A percentile compares a stretch with the other conserved stretches of the same genome.
These are phyloP conservation scores for Aspergillus calidoustus DNA, from an alignment of 2,329 filamentous ascomycete species.

Conservation along the genomic window DNA sequence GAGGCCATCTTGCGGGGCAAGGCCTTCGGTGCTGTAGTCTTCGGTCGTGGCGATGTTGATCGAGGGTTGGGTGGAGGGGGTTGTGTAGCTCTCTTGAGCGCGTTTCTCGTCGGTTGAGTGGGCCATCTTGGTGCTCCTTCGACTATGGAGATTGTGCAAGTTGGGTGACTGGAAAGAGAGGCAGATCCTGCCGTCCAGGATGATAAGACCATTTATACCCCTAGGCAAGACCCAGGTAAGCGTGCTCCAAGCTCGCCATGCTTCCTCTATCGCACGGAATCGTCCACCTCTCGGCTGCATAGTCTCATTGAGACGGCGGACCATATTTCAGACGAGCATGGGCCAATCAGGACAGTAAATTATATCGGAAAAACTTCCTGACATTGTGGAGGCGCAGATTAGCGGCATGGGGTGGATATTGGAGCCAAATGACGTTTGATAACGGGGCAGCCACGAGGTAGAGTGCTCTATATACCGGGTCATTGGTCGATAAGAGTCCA, in stretches of 20 bases:
- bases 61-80: conserved; percentile 1
- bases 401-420: neutral
- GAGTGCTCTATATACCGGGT: neutral
- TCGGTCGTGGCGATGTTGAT: conserved; percentile 2
- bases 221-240: neutral
- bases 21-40: neutral
- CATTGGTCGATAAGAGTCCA: neutral
- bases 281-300: neutral
- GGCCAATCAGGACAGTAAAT: neutral
- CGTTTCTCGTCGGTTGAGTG: conserved; percentile 1
- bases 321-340: neutral
- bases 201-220: neutral
- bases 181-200: neutral
- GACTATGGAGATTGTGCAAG: neutral
- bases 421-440: conserved; percentile 2
- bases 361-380: neutral
- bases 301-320: neutral
- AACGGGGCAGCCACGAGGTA: neutral
- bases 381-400: neutral
- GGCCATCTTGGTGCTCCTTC: neutral
- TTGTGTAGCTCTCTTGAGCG: neutral
- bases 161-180: neutral
- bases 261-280: conserved; percentile 8
- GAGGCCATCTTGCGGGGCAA: conserved; percentile 2
- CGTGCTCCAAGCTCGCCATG: conserved; percentile 2